Evolutionary conservation across 371 early-diverging fungal species (phyloP), one percentile per base, ranked within the genome.

Genomic region (Coemansia sp.): DNA sequence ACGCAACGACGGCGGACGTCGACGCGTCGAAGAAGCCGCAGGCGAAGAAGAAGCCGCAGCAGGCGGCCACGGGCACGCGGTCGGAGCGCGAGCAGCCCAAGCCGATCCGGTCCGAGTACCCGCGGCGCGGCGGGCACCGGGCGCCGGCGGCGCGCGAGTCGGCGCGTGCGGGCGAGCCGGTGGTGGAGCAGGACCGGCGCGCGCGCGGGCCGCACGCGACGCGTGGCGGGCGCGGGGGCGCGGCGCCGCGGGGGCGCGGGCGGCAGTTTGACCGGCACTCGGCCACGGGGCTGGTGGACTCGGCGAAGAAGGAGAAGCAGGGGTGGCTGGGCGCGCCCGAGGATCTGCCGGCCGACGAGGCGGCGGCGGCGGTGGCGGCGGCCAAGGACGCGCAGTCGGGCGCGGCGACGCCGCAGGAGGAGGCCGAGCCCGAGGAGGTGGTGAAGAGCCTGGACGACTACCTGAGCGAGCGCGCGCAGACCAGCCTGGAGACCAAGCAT

Each of bases 361-460:
- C 48, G 37, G 58, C 64, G 66, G 77, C 77, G 4, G 66, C 76
- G 14, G 60, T 42, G 32, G 60, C 60, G 58, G 77, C 70, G 40
- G 44, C 58, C 60, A 58, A 67, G 60, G 77, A 77, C 46, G 60
- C 40, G 18, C 62, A 69, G 53, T 57, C 39, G 8, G 69, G 57
- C 34, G 62, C 62, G 6, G 51, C 60, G 18, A 58, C 68, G 24
- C 60, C 66, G 16, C 55, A 40, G 56, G 50, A 49, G 40, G 55
- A 59, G 39, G 51, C 33, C 12, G 75, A 72, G 69, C 61, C 63
- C 39, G 77, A 75, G 62, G 77, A 76, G 62, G 67, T 46, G 6
- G 59, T 75, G 53, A 77, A 76, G 75, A 69, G 76, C 55, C 66
- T 77, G 37, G 77, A 77, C 34, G 77, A 77, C 58, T 77, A 76